Base-by-base conservation (phyloP, 306 rosid species). In the Corylus avellana region DNA sequence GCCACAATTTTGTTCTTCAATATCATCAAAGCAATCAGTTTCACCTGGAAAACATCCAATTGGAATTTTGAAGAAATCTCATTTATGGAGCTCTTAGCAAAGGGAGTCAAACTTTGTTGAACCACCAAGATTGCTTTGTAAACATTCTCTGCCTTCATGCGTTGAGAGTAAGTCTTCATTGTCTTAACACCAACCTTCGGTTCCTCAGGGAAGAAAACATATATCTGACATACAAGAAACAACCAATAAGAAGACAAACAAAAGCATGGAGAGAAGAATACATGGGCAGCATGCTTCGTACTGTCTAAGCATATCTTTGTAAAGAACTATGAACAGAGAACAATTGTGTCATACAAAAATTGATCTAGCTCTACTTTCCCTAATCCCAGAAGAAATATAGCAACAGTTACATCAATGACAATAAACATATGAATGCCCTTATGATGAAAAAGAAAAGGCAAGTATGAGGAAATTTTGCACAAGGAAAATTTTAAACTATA, bases 41-140 rank as follows among this genome's bases (percentile, higher is more conserved):
- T 84, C 62, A 91, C 98, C 98, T 88, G 93, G 68, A 95, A 95
- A 58, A 92, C 90, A 80, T 92, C 98, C 88, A 90, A 76, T 62
- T 75, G 90, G 75, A 88, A 87, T 49, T 89, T 83, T 13, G 91
- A 6, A 46, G 90, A 75, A 27, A 86, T 84, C 81, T 88, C 92
- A 70, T 76, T 62, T 29, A 91, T 20, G 75, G 78, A 77, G 7
- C 72, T 82, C 42, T 75, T 74, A 7, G 97, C 95, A 50, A 78
- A 81, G 2, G 91, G 82, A 22, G 97, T 91, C 76, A 91, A 86
- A 37, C 81, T 90, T 57, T 77, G 83, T 77, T 90, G 95, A 49
- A 74, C 83, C 54, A 94, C 93, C 73, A 94, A 76, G 64, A 91
- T 83, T 69, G 97, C 92, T 46, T 87, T 82, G 78, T 5, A 73